Base-by-base conservation (phyloP, 2,329 filamentous ascomycete genomes). In the Hypoxylon sp. region DNA sequence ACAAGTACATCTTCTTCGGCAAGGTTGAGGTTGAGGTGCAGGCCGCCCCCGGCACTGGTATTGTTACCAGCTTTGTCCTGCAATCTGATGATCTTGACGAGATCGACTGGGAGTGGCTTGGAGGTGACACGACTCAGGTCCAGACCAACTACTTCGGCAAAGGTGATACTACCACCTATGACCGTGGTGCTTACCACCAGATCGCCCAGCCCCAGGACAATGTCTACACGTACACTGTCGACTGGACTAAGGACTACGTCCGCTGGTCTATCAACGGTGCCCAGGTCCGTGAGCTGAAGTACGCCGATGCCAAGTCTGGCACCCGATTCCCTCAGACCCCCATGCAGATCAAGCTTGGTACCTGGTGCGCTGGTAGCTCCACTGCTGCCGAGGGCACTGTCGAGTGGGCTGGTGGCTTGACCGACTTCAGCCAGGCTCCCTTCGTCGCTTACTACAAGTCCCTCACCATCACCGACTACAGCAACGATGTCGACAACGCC, bases 1-100 rank as follows among this genome's bases (percentile, higher is more conserved):
- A 85, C 66, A 92, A 91, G 81, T 97, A 96, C 79, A 90, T 99
- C 71, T 97, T 97, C 89, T 97, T 96, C 71, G 94, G 94, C 57
- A 86, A 86, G 66, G 83, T 97, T 63, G 89, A 95, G 45, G 84
- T 91, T 54, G 83, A 82, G 20, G 76, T 96, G 67, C 88, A 91
- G 72, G 87, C 89, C 27, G 87, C 94, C 17, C 81, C 88, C 2
- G 94, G 93, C 31, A 78, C 78, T 5, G 94, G 94, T 61, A 89
- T 99, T 59, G 89, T 99, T 57, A 97, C 91, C 75, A 92, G 89
- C 59, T 81, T 90, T 29, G 91, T 97, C 30, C 77, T 99, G 59
- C 89, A 96, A 76, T 97, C 91, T 1, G 91, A 96, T 65, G 84
- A 88, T 66, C 81, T 96, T 20, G 93, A 97, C 69, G 91, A 96